Conservation (phyloP, 805 yeast species). For the Lipomyces kockii region DNA sequence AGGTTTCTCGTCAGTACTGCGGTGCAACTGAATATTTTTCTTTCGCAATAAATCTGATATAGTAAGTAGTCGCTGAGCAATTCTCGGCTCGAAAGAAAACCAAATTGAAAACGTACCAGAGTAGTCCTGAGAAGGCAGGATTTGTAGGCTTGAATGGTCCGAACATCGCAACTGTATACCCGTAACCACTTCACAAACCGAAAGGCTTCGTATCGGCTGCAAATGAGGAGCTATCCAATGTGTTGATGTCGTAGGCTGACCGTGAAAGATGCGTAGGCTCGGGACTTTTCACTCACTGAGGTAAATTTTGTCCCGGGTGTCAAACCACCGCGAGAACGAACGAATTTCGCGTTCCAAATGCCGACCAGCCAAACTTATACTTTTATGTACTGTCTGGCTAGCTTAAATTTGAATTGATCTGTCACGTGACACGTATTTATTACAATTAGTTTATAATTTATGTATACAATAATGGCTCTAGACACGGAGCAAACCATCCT, state of each 20-base stretch:
- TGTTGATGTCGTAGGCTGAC: background rate
- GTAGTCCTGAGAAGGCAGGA: slow-evolving; percentile 68
- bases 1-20: slow-evolving; percentile 11
- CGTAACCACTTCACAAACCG: background rate
- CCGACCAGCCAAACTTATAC: background rate
- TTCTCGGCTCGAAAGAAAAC: background rate
- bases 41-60: too few species aligned
- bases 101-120: slow-evolving; percentile 57
- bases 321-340: too few species aligned
- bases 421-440: background rate
- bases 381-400: background rate
- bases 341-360: too few species aligned
- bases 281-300: too few species aligned
- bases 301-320: background rate
- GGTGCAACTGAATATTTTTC: background rate
- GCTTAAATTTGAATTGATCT: background rate
- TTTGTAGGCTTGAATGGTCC: slow-evolving; percentile 72
- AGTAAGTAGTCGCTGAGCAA: too few species aligned
- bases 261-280: background rate
- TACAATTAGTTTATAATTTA: background rate
- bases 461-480: background rate
- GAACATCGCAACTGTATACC: slow-evolving; percentile 51
- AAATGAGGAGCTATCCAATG: background rate
- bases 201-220: background rate
- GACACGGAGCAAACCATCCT: background rate